Evolutionary conservation across 352 stramenopile genomes (phyloP).

Genomic region (Pseudoperonospora humuli): DNA sequence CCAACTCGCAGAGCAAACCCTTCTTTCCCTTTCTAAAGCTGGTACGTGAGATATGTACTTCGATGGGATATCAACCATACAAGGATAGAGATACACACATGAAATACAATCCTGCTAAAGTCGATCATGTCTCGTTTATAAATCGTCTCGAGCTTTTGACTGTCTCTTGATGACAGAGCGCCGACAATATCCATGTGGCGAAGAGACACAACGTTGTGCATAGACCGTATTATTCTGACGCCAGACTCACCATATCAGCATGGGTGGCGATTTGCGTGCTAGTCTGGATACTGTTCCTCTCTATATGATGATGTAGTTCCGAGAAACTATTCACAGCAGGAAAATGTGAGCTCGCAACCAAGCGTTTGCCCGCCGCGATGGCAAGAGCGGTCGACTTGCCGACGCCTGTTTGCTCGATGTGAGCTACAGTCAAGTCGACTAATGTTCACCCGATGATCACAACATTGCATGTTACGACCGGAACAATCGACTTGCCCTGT

Average conservation of each 20-base stretch:
- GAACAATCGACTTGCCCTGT: background rate
- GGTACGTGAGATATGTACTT: no score
- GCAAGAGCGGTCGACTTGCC: conserved; percentile 16
- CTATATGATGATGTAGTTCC: background rate
- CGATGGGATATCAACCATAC: no score
- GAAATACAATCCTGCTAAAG: no score
- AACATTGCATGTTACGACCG: background rate
- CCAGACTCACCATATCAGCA: background rate
- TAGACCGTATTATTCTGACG: background rate
- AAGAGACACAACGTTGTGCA: background rate
- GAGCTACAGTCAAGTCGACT: background rate
- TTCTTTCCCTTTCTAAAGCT: no score
- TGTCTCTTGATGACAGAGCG: background rate
- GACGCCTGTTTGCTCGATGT: conserved; percentile 11
- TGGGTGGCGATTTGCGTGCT: background rate
- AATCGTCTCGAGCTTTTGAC: background rate
- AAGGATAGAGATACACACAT: no score
- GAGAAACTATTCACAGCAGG: background rate
- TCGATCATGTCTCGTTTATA: no score
- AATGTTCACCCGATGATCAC: background rate
- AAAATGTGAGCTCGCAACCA: background rate
- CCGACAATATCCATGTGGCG: background rate
- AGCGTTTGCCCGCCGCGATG: conserved; percentile 7
- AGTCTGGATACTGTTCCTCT: background rate
- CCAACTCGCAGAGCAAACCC: no score